phyloP scores from a whole-genome alignment of 2,329 filamentous ascomycete genomes.

The Periconia sp. region DNA sequence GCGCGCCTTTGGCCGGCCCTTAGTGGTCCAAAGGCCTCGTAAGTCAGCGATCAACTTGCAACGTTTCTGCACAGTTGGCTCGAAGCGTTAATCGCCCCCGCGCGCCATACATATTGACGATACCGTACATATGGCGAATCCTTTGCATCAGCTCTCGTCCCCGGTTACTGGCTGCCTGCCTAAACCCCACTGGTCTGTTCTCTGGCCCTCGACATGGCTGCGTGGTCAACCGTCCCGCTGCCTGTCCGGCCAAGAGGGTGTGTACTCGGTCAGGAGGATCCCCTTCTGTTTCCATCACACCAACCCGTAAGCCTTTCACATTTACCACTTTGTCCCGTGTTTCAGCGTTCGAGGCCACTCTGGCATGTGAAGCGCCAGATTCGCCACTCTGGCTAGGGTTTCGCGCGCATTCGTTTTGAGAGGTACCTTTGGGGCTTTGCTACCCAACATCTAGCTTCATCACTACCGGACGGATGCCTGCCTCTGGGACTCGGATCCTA shows the following conservation, averaged over 20 bases:
- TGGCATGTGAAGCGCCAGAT: slow-evolving; percentile 22
- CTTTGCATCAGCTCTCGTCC: slow-evolving; percentile 26
- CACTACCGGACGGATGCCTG: slow-evolving; percentile 24
- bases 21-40: slow-evolving; percentile 26
- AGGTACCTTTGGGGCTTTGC: slow-evolving; percentile 20
- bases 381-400: slow-evolving; percentile 12
- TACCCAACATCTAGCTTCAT: slow-evolving; percentile 20
- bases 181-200: slow-evolving; percentile 22
- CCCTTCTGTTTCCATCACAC: slow-evolving; percentile 20
- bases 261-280: slow-evolving; percentile 32
- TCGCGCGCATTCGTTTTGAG: slow-evolving; percentile 14
- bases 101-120: slow-evolving; percentile 33
- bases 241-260: slow-evolving; percentile 32
- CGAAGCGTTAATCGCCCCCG: slow-evolving; percentile 38
- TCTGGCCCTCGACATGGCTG: slow-evolving; percentile 17
- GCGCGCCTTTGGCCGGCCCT: slow-evolving; percentile 19
- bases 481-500: slow-evolving; percentile 24
- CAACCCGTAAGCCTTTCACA: slow-evolving; percentile 18
- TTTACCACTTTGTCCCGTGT: slow-evolving; percentile 17
- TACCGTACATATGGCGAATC: slow-evolving; percentile 31
- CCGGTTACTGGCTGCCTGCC: slow-evolving; percentile 33
- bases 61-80: slow-evolving; percentile 38
- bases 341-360: slow-evolving; percentile 14
- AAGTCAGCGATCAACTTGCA: slow-evolving; percentile 31
- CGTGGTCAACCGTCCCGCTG: slow-evolving; percentile 20